Evolutionary conservation across 176 grass and related monocot species (phyloP), one percentile per base, ranked within the genome.

Genomic region (Oryza brachyantha): DNA sequence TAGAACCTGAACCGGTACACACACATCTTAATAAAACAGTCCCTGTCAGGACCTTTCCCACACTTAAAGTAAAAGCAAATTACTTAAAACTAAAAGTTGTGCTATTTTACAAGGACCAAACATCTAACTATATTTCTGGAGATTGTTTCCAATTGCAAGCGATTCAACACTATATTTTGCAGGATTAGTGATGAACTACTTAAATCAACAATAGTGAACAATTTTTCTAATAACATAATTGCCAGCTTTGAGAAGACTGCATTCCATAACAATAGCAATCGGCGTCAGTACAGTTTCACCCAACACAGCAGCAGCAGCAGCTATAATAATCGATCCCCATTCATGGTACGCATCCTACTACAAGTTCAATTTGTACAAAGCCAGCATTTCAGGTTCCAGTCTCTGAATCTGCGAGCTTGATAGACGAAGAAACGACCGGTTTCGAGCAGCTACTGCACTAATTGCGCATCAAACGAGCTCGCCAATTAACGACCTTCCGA

Each of bases 1-100:
- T 37, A 7, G 32, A 13, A n/a, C n/a, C 31, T 36, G 7, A 17
- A 66, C 52, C 14, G 3, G 31, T 32, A 4, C 35, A 6, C 28
- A 34, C 5, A 45, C 45, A 76, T 35, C 13, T 21, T 42, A 57
- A 26, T 32, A 34, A 22, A 73, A 66, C 17, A 76, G 12, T 11
- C 5, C 68, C 37, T 57, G 35, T 7, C 36, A n/a, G 25, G 7
- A 29, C 13, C 14, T 42, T 70, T 38, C 63, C 40, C 35, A 66
- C 39, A 65, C 34, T 70, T 70, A 4, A 41, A 13, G 7, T 10
- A 63, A 45, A 88, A 88, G 42, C 21, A 57, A 84, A 3, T 64
- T 70, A 10, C 19, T n/a, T n/a, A 7, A 34, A 24, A 0, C 3
- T 11, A 42, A 55, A 16, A 42, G 40, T 68, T 10, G 9, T 2